These are phyloP conservation scores for Neurospora sp. DNA, from an alignment of 2,329 filamentous ascomycete species.

Conservation along the genomic window DNA sequence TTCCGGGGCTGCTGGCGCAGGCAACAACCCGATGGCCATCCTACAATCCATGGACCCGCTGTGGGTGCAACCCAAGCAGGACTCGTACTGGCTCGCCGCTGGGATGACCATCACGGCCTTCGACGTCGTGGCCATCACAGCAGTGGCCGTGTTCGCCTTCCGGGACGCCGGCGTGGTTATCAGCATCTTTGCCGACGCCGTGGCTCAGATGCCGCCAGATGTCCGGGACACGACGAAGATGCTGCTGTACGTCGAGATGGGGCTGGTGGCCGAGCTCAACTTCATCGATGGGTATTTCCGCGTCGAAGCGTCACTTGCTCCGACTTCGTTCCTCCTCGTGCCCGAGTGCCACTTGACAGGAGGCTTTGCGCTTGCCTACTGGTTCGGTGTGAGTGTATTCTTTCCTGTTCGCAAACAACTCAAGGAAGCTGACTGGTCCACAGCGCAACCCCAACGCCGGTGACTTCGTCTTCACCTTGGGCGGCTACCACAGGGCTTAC, in stretches of 20 bases:
- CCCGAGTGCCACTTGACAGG: not conserved
- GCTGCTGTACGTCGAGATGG: not conserved
- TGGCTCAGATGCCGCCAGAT: not conserved
- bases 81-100: conserved; percentile 20
- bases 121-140: not conserved
- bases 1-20: not conserved
- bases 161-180: not conserved
- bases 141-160: not conserved
- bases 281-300: not conserved
- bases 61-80: conserved; percentile 24
- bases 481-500: not conserved
- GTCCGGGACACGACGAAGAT: not conserved
- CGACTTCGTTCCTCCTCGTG: not conserved
- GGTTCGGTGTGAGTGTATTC: too few relatives aligned
- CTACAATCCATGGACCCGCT: too few relatives aligned
- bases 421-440: not conserved
- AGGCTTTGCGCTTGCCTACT: not conserved
- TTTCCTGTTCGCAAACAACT: too few relatives aligned
- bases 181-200: not conserved
- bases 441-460: not conserved
- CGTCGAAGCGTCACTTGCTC: not conserved
- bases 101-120: not conserved
- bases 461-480: not conserved
- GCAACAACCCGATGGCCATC: not conserved
- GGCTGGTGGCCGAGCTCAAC: not conserved